Evolutionary conservation across 345 rosid genomes (phyloP).

Genomic region (Linum usitatissimum): DNA sequence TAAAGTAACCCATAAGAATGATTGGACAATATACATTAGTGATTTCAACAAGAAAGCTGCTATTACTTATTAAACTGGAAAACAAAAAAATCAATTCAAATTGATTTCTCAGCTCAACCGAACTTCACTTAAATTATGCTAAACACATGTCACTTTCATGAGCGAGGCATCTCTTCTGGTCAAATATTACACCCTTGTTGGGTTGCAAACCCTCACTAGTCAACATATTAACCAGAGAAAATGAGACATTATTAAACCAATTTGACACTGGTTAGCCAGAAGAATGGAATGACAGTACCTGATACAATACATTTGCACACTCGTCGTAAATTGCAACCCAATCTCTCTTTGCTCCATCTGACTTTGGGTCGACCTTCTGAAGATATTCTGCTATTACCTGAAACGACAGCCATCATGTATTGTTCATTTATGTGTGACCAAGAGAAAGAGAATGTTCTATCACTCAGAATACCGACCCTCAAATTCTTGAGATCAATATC

Average conservation of each 20-base stretch:
- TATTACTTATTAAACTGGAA: too few species aligned
- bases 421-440: constrained; percentile 10
- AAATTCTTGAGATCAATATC: constrained; percentile 93
- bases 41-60: not conserved
- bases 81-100: not conserved
- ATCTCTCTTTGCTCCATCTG: constrained; percentile 99
- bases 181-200: not conserved
- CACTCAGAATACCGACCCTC: constrained; percentile 48
- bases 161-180: too few species aligned
- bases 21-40: not conserved
- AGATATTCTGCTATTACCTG: constrained; percentile 96
- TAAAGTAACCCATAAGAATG: not conserved
- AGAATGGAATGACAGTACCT: constrained; percentile 33
- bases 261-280: constrained; percentile 5
- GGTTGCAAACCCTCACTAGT: not conserved
- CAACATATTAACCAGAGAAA: not conserved
- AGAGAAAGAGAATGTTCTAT: not conserved
- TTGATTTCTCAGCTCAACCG: not conserved
- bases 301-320: constrained; percentile 85
- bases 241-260: not conserved
- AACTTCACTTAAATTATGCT: too few species aligned
- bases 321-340: constrained; percentile 99
- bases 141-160: too few species aligned
- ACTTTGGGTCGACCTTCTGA: constrained; percentile 93
- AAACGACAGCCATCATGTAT: constrained; percentile 9